Evolutionary conservation across 176 grass and related monocot genomes (phyloP).

Genomic region (Triticum aestivum): DNA sequence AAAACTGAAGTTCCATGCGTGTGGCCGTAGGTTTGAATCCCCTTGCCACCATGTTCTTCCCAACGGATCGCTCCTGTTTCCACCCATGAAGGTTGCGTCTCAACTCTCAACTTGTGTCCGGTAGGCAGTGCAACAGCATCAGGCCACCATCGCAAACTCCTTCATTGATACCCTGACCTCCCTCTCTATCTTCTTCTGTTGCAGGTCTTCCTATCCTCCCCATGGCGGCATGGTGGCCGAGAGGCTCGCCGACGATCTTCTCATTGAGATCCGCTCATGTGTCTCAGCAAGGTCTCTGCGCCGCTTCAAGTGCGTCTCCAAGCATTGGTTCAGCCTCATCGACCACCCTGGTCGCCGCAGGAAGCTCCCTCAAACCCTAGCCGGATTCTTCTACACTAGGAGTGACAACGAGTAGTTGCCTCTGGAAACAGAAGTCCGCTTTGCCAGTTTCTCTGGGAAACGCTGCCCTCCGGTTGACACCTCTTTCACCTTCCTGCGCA

Average conservation of each 20-base stretch:
- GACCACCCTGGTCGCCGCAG: not conserved
- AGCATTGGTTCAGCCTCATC: not conserved
- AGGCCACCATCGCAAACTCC: not conserved
- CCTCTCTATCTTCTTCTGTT: not conserved
- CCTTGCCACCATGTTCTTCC: not conserved
- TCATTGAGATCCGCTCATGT: not conserved
- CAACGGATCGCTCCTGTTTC: not conserved
- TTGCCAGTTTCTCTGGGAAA: not conserved
- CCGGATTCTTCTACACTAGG: not conserved
- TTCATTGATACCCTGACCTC: not conserved
- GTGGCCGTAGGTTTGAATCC: not conserved
- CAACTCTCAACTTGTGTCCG: not conserved
- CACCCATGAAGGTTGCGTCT: not conserved
- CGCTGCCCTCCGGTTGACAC: not conserved
- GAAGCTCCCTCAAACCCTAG: not conserved
- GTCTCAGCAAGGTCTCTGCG: not conserved
- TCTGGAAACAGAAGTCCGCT: not conserved
- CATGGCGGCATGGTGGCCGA: not conserved
- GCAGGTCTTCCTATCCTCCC: not conserved
- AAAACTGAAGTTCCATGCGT: not conserved
- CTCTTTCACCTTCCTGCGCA: not conserved
- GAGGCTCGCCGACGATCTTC: not conserved
- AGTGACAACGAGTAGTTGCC: not conserved
- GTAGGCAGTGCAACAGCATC: not conserved
- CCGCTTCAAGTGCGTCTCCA: not conserved